Percentiles rank a stretch among this genome's conserved stretches.
Evolutionary conservation across 306 rosid genomes (phyloP).

Genomic region (Trifolium pratense): DNA sequence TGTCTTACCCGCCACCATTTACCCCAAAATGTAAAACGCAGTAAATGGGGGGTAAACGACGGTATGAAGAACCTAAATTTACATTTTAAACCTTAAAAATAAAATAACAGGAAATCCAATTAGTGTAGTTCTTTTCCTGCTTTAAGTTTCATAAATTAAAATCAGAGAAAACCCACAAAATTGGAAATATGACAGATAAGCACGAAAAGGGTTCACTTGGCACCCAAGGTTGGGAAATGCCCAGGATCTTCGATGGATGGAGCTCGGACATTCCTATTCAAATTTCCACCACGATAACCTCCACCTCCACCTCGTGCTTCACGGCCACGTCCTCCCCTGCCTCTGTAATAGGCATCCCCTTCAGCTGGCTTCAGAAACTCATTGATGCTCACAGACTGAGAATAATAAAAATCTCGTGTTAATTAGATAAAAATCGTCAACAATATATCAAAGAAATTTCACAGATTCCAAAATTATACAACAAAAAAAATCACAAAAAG

Average conservation of each 20-base stretch:
- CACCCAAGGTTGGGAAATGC: conserved; percentile 89
- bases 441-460: neutral
- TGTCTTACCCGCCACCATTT: conserved; percentile 51
- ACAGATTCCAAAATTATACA: neutral
- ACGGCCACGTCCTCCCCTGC: conserved; percentile 88
- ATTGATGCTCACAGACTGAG: conserved; percentile 77
- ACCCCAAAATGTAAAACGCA: conserved; percentile 50
- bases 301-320: conserved; percentile 75
- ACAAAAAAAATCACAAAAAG: neutral
- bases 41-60: conserved; percentile 22
- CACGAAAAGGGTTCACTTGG: conserved; percentile 63
- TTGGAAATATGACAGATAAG: conserved; percentile 40
- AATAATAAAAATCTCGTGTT: neutral
- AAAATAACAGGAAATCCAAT: conserved; percentile 57
- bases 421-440: neutral
- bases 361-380: conserved; percentile 95
- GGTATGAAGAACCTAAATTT: conserved; percentile 64
- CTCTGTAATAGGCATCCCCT: conserved; percentile 65
- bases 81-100: conserved; percentile 53
- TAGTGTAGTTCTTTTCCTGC: conserved; percentile 59
- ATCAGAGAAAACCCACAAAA: conserved; percentile 62
- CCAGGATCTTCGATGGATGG: conserved; percentile 87
- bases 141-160: conserved; percentile 40
- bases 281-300: conserved; percentile 66
- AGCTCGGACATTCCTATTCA: conserved; percentile 50